Evolutionary conservation across 768 basidiomycete genomes (phyloP).

Genomic region (Pisolithus marmoratus): DNA sequence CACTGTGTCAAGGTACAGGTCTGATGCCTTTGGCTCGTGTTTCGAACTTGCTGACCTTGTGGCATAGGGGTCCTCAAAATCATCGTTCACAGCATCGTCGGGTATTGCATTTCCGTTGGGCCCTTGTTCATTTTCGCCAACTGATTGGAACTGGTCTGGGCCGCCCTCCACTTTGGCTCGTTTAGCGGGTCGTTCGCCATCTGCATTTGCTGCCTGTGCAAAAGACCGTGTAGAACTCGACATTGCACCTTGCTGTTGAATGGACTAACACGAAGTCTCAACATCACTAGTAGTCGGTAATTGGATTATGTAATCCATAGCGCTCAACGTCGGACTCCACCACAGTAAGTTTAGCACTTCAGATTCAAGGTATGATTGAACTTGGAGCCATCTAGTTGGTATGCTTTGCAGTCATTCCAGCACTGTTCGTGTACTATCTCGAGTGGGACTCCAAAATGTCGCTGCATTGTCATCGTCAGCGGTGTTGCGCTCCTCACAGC

Average conservation of each 20-base stretch:
- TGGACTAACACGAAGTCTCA: background rate
- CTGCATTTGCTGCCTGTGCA: conserved; percentile 3
- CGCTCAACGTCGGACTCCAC: background rate
- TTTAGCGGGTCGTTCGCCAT: conserved; percentile 26
- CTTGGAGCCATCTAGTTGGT: background rate
- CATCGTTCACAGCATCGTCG: conserved; percentile 15
- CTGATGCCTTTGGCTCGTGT: conserved; percentile 49
- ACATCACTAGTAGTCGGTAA: background rate
- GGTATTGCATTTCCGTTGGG: conserved; percentile 26
- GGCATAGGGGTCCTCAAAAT: conserved; percentile 23
- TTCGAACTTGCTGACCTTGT: conserved; percentile 18
- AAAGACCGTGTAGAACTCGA: conserved; percentile 6
- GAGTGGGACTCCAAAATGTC: conserved; percentile 17
- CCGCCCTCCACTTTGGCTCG: conserved; percentile 20
- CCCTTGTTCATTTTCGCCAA: conserved; percentile 19
- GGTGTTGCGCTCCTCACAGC: conserved; percentile 29
- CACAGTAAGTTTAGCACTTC: background rate
- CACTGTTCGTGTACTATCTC: conserved; percentile 21
- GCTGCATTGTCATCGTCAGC: conserved; percentile 29
- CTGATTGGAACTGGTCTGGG: conserved; percentile 10
- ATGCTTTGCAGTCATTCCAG: conserved; percentile 22
- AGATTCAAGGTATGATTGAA: background rate
- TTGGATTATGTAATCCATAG: background rate
- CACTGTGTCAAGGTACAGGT: conserved; percentile 93
- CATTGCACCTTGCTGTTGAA: conserved; percentile 8